Evolutionary conservation across 768 basidiomycete genomes (phyloP).

Genomic region (Ramaria sp.): DNA sequence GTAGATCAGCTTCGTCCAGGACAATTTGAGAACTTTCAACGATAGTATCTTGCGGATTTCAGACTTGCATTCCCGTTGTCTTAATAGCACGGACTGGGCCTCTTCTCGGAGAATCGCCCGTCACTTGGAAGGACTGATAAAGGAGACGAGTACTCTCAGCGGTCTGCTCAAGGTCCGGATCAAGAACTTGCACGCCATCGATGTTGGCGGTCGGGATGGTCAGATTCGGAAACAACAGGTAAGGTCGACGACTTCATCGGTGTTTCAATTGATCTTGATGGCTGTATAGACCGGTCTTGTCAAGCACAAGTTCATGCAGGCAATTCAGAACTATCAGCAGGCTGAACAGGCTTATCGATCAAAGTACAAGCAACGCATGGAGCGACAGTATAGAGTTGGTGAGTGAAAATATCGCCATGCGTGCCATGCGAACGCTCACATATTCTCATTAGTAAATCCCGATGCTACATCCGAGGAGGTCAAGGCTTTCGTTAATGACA

Average conservation of each 20-base stretch:
- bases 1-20: slow-evolving; percentile 71
- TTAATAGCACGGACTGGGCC: slow-evolving; percentile 69
- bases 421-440: background rate
- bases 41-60: slow-evolving; percentile 58
- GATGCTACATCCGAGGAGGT: slow-evolving; percentile 79
- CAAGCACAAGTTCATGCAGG: slow-evolving; percentile 63
- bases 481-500: slow-evolving; percentile 58
- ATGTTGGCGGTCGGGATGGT: slow-evolving; percentile 52
- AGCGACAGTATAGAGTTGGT: slow-evolving; percentile 75
- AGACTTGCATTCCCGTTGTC: slow-evolving; percentile 65
- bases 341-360: slow-evolving; percentile 63
- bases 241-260: slow-evolving; percentile 6
- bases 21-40: slow-evolving; percentile 55
- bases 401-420: slow-evolving; percentile 10
- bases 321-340: slow-evolving; percentile 66
- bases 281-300: slow-evolving; percentile 43
- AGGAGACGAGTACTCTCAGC: slow-evolving; percentile 50
- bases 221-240: slow-evolving; percentile 73
- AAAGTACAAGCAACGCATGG: slow-evolving; percentile 55
- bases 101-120: slow-evolving; percentile 49
- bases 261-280: background rate
- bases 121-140: slow-evolving; percentile 46
- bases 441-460: slow-evolving; percentile 54
- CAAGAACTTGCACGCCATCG: slow-evolving; percentile 46
- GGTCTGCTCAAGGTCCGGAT: slow-evolving; percentile 50